Base-by-base conservation (phyloP, 768 basidiomycete genomes). In the Galerina sulciceps region DNA sequence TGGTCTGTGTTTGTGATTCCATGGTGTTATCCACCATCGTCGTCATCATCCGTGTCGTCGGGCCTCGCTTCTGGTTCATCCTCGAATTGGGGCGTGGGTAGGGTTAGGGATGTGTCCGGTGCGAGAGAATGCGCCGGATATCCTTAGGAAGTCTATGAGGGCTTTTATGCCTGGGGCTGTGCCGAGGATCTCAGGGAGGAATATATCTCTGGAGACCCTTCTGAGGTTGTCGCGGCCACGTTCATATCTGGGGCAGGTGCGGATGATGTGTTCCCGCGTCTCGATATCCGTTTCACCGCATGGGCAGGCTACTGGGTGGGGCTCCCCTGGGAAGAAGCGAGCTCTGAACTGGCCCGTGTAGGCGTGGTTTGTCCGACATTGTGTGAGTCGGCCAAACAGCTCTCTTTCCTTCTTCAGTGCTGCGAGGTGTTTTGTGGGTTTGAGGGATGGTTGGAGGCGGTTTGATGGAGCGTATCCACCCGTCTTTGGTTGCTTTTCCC, bases 341-440 rank as follows among this genome's bases (percentile, higher is more conserved):
- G 15, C 5, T 22, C 54, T 41, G 42, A 51, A 59, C 49, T 63
- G 63, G 34, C 73, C 69, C 11, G 62, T 60, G 47, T 62, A 68
- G 4, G 55, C 53, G 44, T 72, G 72, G 31, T 67, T 65, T 37
- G 67, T 73, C 1, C 66, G 48, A 50, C 66, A 69, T 53, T 70
- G 68, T 6, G 59, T 53, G 1, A 69, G 50, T 15, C 65, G 20
- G 0, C 66, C 63, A 35, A 67, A 69, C 0, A 68, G n/a, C 31
- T 69, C 64, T 31, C 62, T 46, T 47, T 18, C 52, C 45, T 49
- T 50, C 36, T 61, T 56, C 4, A 56, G 55, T 14, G 14, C 11
- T 15, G 17, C 17, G 34, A 26, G 35, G 10, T 47, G 55, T 20
- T 46, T 15, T 18, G 35, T 56, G 4, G 45, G 22, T 35, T 56